Evolutionary conservation across 768 basidiomycete genomes (phyloP).

Genomic region (Coprinellus micaceus): DNA sequence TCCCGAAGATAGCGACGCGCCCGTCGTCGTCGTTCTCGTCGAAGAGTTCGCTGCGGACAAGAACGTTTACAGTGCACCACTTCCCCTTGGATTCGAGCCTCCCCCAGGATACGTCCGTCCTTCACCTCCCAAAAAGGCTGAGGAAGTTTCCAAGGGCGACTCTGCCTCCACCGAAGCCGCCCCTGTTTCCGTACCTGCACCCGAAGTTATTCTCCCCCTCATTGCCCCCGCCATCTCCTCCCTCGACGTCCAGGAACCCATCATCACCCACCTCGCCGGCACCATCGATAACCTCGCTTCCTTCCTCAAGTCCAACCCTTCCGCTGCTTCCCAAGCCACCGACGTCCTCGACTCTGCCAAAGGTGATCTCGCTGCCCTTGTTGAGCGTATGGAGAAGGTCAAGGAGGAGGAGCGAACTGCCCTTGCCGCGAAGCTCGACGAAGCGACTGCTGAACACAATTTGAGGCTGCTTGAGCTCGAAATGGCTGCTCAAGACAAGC

Average conservation of each 20-base stretch:
- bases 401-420: constrained; percentile 74
- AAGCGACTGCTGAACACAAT: constrained; percentile 82
- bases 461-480: constrained; percentile 77
- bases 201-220: constrained; percentile 56
- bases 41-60: constrained; percentile 27
- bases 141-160: constrained; percentile 14
- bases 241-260: constrained; percentile 76
- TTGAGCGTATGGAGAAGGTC: constrained; percentile 69
- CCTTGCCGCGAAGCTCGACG: constrained; percentile 64
- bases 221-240: constrained; percentile 78
- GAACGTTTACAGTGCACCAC: constrained; percentile 59
- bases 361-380: constrained; percentile 74
- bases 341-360: constrained; percentile 79
- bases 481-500: constrained; percentile 80
- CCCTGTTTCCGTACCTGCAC: constrained; percentile 11
- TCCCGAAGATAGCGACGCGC: constrained; percentile 13
- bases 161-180: constrained; percentile 16
- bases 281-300: constrained; percentile 91
- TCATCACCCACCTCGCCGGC: constrained; percentile 85
- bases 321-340: constrained; percentile 61
- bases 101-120: constrained; percentile 84
- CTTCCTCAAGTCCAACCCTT: constrained; percentile 73
- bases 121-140: constrained; percentile 38
- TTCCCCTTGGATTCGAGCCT: constrained; percentile 93
- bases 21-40: constrained; percentile 16